Base-by-base conservation (phyloP, 139 green algal species). In the Chlorella sp. region DNA sequence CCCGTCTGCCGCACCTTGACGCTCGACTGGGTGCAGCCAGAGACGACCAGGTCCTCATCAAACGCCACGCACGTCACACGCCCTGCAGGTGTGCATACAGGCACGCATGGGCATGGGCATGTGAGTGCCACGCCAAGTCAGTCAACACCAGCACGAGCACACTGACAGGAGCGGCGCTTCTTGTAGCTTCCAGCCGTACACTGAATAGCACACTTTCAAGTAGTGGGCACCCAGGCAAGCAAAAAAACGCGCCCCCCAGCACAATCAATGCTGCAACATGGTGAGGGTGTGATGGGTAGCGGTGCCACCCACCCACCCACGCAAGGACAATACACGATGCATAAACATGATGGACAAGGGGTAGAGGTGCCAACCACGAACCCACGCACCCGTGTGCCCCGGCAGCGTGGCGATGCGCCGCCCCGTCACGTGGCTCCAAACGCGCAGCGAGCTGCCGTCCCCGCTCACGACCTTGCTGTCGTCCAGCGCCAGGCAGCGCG, bases 361-460 rank as follows among this genome's bases (percentile, higher is more conserved):
- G n/a, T n/a, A n/a, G n/a, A n/a, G n/a, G n/a, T n/a, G 10, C 42
- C 42, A 55, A 55, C 10, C n/a, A n/a, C 42, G 10, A 10, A 55
- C 42, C 10, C 42, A 55, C 42, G 17, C 42, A 55, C 42, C 42
- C 24, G 63, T 67, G 34, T 80, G 74, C 0, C 78, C 80, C 24
- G 67, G 71, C 62, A 87, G 74, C 23, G 78, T 87, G 4, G 75
- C 73, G 42, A 87, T 81, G 34, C 78, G 70, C n/a, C 79, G 49
- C 64, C 82, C 82, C 1, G 73, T 82, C 22, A 69, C 75, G 51
- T 87, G 82, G 31, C 55, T 69, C 82, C 82, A 87, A 32, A 87
- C 31, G 5, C 82, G 66, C 36, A 87, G 72, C 32, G 61, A 35
- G 34, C 49, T 66, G 42, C 75, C 82, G 31, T 87, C 78, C 0